Evolutionary conservation across 2,329 filamentous ascomycete genomes (phyloP), one percentile per base, ranked within the genome.

Genomic region (Dryadomyces quercivorus): DNA sequence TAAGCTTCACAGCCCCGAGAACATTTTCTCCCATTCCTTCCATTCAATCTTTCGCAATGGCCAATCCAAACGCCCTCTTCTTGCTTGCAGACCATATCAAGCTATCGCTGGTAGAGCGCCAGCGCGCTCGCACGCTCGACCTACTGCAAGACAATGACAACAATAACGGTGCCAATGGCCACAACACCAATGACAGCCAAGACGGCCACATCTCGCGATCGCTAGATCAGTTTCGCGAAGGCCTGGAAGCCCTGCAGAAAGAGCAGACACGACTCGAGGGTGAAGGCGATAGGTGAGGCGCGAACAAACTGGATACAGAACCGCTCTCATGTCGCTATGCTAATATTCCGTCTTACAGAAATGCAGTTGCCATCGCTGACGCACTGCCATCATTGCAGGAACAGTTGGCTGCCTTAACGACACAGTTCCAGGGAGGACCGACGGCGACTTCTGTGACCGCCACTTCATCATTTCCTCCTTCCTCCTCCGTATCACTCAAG

Each of bases 51-150:
- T 18, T 13, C 16, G n/a, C 16, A 10, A 80, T 80, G 77, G 72
- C 76, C 59, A 83, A 77, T 61, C 70, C 78, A 43, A 83, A 82
- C 64, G 91, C 96, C 69, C 84, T 97, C 61, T 89, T 91, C 67
- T 85, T 97, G 53, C 82, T 97, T 56, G 89, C 91, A 64, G 93
- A 98, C 72, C 92, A 97, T 70, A 88, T 97, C 76, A 96, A 97
- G 72, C 81, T 97, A 58, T 95, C 91, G 15, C 78, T 98, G 16
- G 82, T 97, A 26, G 93, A 97, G 73, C 84, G 92, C 56, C 85
- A 95, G 71, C 84, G 92, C 56, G 89, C 91, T 50, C 82, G 88
- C 63, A 86, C 83, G 15, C 78, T 95, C 47, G 84, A 89, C 61
- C 79, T 95, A 55, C 38, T 59, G 51, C 57, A 60, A 21, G 81